These are phyloP conservation scores for Amanita fuliginea DNA, from an alignment of 768 basidiomycete species.

Conservation along the genomic window DNA sequence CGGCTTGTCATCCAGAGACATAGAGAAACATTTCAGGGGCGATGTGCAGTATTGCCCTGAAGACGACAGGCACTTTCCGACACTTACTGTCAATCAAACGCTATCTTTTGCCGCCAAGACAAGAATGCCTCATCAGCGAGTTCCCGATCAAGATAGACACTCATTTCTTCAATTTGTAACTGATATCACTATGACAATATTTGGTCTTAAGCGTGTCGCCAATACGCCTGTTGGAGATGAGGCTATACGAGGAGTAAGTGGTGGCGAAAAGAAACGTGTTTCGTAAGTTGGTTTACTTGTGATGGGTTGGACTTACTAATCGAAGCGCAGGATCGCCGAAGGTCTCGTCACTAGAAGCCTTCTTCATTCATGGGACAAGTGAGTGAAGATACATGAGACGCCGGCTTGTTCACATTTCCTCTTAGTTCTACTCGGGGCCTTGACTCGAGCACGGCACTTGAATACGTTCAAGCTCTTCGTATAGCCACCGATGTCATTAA, in stretches of 20 bases:
- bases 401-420: background rate
- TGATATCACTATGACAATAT: conserved; percentile 52
- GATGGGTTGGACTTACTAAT: background rate
- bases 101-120: conserved; percentile 59
- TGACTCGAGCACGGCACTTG: conserved; percentile 62
- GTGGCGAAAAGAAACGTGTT: conserved; percentile 75
- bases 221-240: conserved; percentile 74
- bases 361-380: conserved; percentile 75
- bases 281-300: conserved; percentile 23
- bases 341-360: conserved; percentile 49
- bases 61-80: conserved; percentile 82
- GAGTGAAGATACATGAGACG: conserved; percentile 9
- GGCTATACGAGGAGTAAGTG: conserved; percentile 60
- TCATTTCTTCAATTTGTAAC: conserved; percentile 33
- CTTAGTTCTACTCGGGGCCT: conserved; percentile 52
- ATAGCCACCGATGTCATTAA: conserved; percentile 47
- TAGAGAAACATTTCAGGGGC: conserved; percentile 58
- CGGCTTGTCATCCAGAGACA: conserved; percentile 54
- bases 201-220: conserved; percentile 64
- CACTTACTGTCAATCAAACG: conserved; percentile 70
- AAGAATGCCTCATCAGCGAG: conserved; percentile 50
- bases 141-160: conserved; percentile 28
- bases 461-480: conserved; percentile 59
- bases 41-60: conserved; percentile 77
- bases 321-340: conserved; percentile 29